Base-by-base conservation (phyloP, 306 rosid genomes). In the Rosa chinensis region DNA sequence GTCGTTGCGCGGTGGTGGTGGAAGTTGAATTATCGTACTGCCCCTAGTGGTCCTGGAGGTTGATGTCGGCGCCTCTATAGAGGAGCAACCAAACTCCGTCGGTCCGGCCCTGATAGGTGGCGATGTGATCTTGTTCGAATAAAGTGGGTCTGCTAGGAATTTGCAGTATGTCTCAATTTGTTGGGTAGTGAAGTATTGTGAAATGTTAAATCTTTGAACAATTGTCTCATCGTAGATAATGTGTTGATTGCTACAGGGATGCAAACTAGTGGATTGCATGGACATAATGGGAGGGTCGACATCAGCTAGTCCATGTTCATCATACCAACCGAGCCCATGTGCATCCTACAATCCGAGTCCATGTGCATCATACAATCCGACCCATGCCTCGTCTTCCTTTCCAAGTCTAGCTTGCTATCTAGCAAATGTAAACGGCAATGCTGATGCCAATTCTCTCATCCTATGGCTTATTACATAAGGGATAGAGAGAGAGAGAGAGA, bases 371-470 rank as follows among this genome's bases (percentile, higher is more conserved):
- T 82, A 86, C 64, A 83, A 86, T 79, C 92, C 88, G 71, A 89
- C 90, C 73, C 92, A 90, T 28, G 79, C 83, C 16, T 89, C 90
- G 8, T 89, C 92, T 80, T 89, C 92, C 40, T 89, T 86, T 67
- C 92, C 88, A 17, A 89, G 90, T 72, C 92, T 88, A 3, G 77
- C 92, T 11, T 90, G 67, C 39, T 89, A 82, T 79, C 47, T 84
- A 8, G 83, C 78, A 17, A 78, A 84, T 50, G 81, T 74, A 64
- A 86, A 84, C 49, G 86, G 68, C 21, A 86, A 74, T 75, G 79
- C 85, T 12, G 92, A 86, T 71, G 84, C 92, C 16, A 87, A 89
- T 78, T 89, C 92, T 14, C 92, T 89, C 75, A 89, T 89, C 64
- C 92, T 90, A 23, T 89, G 92, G 92, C 85, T 89, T 73, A 89